Evolutionary conservation across 2,329 filamentous ascomycete genomes (phyloP).

Genomic region (Pezicula neosporulosa): DNA sequence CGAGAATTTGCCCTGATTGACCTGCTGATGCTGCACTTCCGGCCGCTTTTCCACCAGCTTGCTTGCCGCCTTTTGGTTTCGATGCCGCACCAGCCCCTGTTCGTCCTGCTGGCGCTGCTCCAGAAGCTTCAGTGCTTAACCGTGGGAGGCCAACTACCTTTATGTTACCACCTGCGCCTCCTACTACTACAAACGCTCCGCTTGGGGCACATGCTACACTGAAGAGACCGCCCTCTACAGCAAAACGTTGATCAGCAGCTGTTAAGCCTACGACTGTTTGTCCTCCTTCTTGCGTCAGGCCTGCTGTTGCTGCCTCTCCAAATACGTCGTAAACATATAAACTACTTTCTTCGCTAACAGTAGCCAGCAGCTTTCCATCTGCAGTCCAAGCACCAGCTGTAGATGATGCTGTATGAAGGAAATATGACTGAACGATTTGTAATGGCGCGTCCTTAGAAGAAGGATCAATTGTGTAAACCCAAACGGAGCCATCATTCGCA

Average conservation of each 20-base stretch:
- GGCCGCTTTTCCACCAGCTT: conserved; percentile 33
- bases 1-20: conserved; percentile 71
- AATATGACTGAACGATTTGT: conserved; percentile 86
- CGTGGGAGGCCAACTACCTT: conserved; percentile 82
- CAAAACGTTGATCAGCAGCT: conserved; percentile 81
- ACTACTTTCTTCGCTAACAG: conserved; percentile 83
- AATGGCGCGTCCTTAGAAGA: conserved; percentile 59
- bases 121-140: conserved; percentile 24
- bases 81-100: conserved; percentile 18
- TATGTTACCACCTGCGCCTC: conserved; percentile 83
- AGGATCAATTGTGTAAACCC: conserved; percentile 86
- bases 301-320: conserved; percentile 40
- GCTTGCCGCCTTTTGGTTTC: conserved; percentile 23
- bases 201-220: conserved; percentile 80
- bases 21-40: conserved; percentile 38
- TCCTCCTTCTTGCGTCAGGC: conserved; percentile 50
- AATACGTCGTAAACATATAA: conserved; percentile 80
- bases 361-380: conserved; percentile 82
- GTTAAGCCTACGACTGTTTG: conserved; percentile 75
- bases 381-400: conserved; percentile 90
- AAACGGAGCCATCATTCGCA: conserved; percentile 86
- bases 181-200: conserved; percentile 76
- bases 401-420: conserved; percentile 80
- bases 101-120: conserved; percentile 19
- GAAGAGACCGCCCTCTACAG: conserved; percentile 87